Base-by-base conservation (phyloP, 257 asterid genomes). In the Solanum stenotomum region DNA sequence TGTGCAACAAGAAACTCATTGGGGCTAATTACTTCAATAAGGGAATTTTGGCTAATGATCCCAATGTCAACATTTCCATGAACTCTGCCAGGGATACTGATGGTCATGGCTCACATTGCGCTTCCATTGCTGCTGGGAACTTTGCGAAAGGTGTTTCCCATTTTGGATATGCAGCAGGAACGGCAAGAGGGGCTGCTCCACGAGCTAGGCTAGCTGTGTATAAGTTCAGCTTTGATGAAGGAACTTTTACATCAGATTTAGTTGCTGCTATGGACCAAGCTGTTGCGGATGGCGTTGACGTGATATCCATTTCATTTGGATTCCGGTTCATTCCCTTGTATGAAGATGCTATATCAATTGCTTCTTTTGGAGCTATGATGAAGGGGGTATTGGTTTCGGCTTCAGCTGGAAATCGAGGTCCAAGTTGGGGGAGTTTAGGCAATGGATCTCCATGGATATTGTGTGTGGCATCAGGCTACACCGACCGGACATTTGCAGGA, bases 251-350 rank as follows among this genome's bases (percentile, higher is more conserved):
- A 52, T 88, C 91, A 4, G 90, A 89, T 65, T 23, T 90, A 29
- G 16, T 87, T 56, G 89, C 89, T 31, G 91, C 88, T 20, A 87
- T 89, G 35, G 91, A 89, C 67, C 87, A 78, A 81, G 91, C 87
- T 38, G 85, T 90, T 25, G 72, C 84, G 2, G 91, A 89, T 2
- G 68, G 88, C 2, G 71, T 86, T 42, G 88, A 86, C 14, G 11
- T 86, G 34, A 70, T 86, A 11, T 71, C 49, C n/a, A 71, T 71
- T 42, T 86, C 88, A 6, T 35, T 29, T 31, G 27, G 81, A 1
- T 74, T 4, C 46, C 27, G 29, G 12, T 74, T 74, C 46, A 34
- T 34, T 34, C 81, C 81, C 27, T 34, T 34, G 46, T 74, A 74
- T 10, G 81, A 74, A 74, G 81, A 74, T 74, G 46, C 81, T 20